Evolutionary conservation across 306 rosid species (phyloP).

Genomic region (Lagenaria siceraria): DNA sequence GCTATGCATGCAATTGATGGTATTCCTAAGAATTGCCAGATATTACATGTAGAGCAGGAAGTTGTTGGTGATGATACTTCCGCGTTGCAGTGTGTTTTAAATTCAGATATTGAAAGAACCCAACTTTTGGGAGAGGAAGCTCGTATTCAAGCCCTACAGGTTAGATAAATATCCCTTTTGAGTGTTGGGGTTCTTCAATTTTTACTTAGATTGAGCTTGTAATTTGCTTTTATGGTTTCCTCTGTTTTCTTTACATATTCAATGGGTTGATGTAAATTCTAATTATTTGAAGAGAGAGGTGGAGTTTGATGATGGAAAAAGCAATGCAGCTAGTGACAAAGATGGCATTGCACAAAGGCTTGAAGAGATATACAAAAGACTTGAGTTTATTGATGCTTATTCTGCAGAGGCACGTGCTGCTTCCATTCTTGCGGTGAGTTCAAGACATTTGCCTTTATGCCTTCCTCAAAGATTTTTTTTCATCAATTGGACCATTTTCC

Average conservation of each 20-base stretch:
- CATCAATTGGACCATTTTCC: background rate
- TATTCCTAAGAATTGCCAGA: conserved; percentile 82
- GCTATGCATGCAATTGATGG: conserved; percentile 98
- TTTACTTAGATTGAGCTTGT: background rate
- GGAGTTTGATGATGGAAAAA: conserved; percentile 47
- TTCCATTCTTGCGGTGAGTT: conserved; percentile 88
- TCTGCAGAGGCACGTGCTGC: conserved; percentile 96
- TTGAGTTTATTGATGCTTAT: conserved; percentile 79
- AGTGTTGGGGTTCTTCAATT: background rate
- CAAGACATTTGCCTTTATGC: background rate
- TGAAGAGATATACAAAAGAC: conserved; percentile 88
- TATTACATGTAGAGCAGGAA: conserved; percentile 96
- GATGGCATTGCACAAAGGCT: conserved; percentile 59
- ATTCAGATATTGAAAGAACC: conserved; percentile 76
- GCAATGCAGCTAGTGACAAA: conserved; percentile 28
- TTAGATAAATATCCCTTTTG: conserved; percentile 12
- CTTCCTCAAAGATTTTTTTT: too few species aligned
- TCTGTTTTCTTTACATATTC: background rate
- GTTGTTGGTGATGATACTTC: conserved; percentile 71
- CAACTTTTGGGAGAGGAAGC: conserved; percentile 77
- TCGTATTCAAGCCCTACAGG: conserved; percentile 62
- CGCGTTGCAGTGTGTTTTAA: conserved; percentile 93
- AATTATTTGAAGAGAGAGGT: conserved; percentile 43
- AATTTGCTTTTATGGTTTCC: background rate
- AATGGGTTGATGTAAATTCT: background rate